Base-by-base conservation (phyloP, 352 stramenopile species). In the Phytophthora constricta region DNA sequence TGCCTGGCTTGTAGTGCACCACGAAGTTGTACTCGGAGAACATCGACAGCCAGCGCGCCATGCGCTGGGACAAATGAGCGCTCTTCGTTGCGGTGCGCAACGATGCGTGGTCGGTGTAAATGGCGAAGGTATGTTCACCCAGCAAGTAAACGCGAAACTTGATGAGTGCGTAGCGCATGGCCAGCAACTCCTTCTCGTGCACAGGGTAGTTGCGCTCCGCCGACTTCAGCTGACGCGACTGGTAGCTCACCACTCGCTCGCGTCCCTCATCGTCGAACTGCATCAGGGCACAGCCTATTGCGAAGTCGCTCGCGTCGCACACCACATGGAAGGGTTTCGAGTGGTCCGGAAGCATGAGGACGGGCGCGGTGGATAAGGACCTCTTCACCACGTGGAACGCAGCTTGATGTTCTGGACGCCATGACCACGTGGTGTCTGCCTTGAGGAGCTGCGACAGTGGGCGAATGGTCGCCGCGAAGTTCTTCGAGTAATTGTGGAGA, bases 261-360 rank as follows among this genome's bases (percentile, higher is more conserved):
- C 17, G 37, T 16, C 37, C 37, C 9, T 45, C 37, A 14, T 45
- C 37, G 37, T 45, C 37, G 37, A 45, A 45, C 37, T 45, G 37
- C 37, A 45, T 45, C 37, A 45, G 16, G 16, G 37, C 37, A 14
- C 37, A 20, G 11, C 37, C 37, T 7, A 45, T 45, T 4, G 37
- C 37, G 37, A 45, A 45, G 37, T 45, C 37, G 17, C 37, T 45
- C 17, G 37, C 37, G 37, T 45, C 37, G 26, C 25, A 76, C 0
- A 77, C 70, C 0, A 79, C 61, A 16, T 50, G 34, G n/a, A 79
- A 74, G 1, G 45, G 22, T 11, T 57, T 60, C 0, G n/a, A 10
- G 16, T 68, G 11, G 22, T 73, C 58, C 0, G 52, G 20, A 3
- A 73, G 41, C 0, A 46, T 56, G 2, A 75, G n/a, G 4, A 79